phyloP scores from a whole-genome alignment of 83 land plant genomes.

The Diphasiastrum complanatum region DNA sequence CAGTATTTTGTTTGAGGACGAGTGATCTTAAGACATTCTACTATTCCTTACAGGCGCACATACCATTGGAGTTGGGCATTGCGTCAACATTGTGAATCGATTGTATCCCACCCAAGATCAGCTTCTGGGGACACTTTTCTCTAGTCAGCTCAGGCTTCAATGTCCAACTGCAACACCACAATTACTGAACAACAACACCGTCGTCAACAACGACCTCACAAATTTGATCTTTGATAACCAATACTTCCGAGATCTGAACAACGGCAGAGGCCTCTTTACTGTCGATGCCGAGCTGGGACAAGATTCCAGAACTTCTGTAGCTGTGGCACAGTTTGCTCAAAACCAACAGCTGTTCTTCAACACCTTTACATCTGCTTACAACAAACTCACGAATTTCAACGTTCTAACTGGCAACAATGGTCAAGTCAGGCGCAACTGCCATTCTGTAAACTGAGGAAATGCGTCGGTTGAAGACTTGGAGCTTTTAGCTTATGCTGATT shows the following conservation, averaged over 20 bases:
- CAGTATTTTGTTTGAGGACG: too few species aligned
- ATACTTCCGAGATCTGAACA: conserved; percentile 34
- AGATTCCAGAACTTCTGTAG: conserved; percentile 27
- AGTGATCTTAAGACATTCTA: background rate
- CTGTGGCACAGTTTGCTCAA: conserved; percentile 31
- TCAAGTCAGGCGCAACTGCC: conserved; percentile 24
- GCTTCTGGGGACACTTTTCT: background rate
- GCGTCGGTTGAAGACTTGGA: background rate
- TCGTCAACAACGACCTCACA: conserved; percentile 38
- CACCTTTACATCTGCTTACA: conserved; percentile 43
- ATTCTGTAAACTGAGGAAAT: conserved; percentile 13
- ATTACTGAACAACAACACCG: conserved; percentile 21
- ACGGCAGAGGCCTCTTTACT: conserved; percentile 43
- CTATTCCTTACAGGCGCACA: conserved; percentile 58
- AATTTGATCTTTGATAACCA: conserved; percentile 42
- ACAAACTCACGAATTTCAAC: conserved; percentile 34
- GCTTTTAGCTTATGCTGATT: too few species aligned
- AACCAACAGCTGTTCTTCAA: conserved; percentile 40
- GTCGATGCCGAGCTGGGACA: conserved; percentile 37
- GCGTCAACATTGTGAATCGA: conserved; percentile 36
- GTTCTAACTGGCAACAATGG: conserved; percentile 45
- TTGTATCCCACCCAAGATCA: conserved; percentile 16
- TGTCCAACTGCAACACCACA: conserved; percentile 21
- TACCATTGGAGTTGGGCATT: conserved; percentile 52
- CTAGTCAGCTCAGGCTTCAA: conserved; percentile 12